Evolutionary conservation across 805 yeast genomes (phyloP), one percentile per base, ranked within the genome.

Genomic region (Kregervanrija fluxuum): DNA sequence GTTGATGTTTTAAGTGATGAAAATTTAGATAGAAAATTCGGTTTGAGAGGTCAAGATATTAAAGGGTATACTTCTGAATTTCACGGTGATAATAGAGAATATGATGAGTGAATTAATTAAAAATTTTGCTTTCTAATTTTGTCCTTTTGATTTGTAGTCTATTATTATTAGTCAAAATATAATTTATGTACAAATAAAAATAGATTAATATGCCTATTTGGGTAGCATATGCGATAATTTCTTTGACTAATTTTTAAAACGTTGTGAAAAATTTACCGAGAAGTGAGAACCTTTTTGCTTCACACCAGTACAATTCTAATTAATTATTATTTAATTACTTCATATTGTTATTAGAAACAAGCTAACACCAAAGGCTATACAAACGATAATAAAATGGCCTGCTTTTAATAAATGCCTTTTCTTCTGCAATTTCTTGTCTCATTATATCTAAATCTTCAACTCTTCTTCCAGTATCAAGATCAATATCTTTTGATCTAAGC

Each of bases 401-500:
- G 28, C 69, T 40, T 11, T 62, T 65, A 43, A 79, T 48, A 42
- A 53, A 62, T 8, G 66, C 77, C 50, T 60, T 68, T 54, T 78
- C 82, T 53, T 71, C 77, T 5, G 67, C 69, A 40, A 77, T 59
- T 53, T 74, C 78, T 49, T 69, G 76, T 48, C 63, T 66, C 46
- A 78, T 55, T 37, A 71, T 56, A 32, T 78, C 82, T 44, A 75
- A 51, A 52, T 79, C 82, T 13, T 71, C 52, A 35, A 69, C 73
- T 45, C 81, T 70, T 53, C 82, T 70, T 32, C 86, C 86, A 39
- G 75, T 66, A 52, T 73, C 80, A 32, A 80, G 56, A 48, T 78
- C 83, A 49, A 80, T 73, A 31, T 74, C 73, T 41, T 60, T 53
- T 35, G 74, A 65, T 34, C 65, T 64, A 41, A 73, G 57, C 52